A percentile compares a stretch with the other conserved stretches of the same genome.
Evolutionary conservation across 352 stramenopile genomes (phyloP).

Genomic region (Detonula confervacea): DNA sequence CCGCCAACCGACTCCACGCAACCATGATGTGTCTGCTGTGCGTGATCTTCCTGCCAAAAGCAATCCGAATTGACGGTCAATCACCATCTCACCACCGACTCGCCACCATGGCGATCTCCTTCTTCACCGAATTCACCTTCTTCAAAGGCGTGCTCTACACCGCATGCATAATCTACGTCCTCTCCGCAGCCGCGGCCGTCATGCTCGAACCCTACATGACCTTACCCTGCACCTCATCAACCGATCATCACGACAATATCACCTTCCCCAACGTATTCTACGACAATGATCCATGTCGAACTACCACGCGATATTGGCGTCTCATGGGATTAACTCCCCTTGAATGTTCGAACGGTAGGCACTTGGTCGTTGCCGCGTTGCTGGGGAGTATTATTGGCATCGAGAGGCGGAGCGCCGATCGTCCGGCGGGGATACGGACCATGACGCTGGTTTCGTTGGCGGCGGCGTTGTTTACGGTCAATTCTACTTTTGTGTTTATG

Average conservation of each 20-base stretch:
- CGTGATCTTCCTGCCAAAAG: too few relatives aligned
- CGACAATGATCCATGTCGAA: slow-evolving; percentile 3
- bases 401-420: slow-evolving; percentile 45
- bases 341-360: slow-evolving; percentile 50
- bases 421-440: slow-evolving; percentile 57
- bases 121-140: slow-evolving; percentile 37
- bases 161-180: slow-evolving; percentile 23
- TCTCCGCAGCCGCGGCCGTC: slow-evolving; percentile 18
- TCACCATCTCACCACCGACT: not conserved
- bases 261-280: slow-evolving; percentile 22
- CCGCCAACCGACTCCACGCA: slow-evolving; percentile 5
- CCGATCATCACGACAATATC: slow-evolving; percentile 2
- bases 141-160: slow-evolving; percentile 27
- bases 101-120: slow-evolving; percentile 28
- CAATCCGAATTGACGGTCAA: too few relatives aligned
- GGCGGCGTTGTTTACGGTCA: slow-evolving; percentile 62
- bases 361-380: slow-evolving; percentile 38
- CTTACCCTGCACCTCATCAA: slow-evolving; percentile 30
- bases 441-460: slow-evolving; percentile 50
- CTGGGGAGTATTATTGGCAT: slow-evolving; percentile 50
- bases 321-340: slow-evolving; percentile 39
- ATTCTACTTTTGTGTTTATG: slow-evolving; percentile 50
- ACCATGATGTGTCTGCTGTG: too few relatives aligned
- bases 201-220: slow-evolving; percentile 51
- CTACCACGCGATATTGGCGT: slow-evolving; percentile 11